Evolutionary conservation across 169 alveolate genomes (phyloP).

Genomic region (Babesia bigemina): DNA sequence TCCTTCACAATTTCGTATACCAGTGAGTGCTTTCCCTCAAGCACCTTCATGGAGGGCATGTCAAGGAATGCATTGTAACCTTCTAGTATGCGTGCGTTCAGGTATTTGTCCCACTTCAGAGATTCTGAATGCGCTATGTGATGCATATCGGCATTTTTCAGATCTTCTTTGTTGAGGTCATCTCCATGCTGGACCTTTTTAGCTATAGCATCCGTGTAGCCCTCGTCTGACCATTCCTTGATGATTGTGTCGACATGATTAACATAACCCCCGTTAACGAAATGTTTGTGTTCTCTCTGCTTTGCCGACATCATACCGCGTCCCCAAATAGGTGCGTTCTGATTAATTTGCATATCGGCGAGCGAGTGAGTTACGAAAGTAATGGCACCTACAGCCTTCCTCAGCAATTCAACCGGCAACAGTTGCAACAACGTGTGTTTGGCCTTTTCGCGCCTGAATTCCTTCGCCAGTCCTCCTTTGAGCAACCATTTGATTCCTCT

Average conservation of each 20-base stretch:
- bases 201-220: conserved; percentile 54
- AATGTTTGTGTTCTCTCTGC: conserved; percentile 17
- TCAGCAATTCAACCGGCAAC: conserved; percentile 66
- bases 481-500: conserved; percentile 67
- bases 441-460: conserved; percentile 65
- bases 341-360: conserved; percentile 71
- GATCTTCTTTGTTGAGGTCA: conserved; percentile 52
- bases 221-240: conserved; percentile 65
- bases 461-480: conserved; percentile 68
- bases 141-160: conserved; percentile 56
- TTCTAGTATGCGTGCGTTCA: conserved; percentile 65
- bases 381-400: conserved; percentile 69
- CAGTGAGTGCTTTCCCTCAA: conserved; percentile 21
- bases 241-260: conserved; percentile 44
- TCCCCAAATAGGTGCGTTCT: conserved; percentile 66
- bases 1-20: conserved; percentile 72
- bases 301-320: conserved; percentile 21
- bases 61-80: conserved; percentile 71
- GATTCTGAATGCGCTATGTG: conserved; percentile 66
- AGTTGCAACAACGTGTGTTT: conserved; percentile 68
- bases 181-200: conserved; percentile 54
- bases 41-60: conserved; percentile 52
- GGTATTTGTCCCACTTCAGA: conserved; percentile 77
- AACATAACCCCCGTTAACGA: conserved; percentile 53
- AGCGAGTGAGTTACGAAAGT: conserved; percentile 77